Evolutionary conservation across 169 alveolate species (phyloP).

Genomic region (Cryptosporidium sp.): DNA sequence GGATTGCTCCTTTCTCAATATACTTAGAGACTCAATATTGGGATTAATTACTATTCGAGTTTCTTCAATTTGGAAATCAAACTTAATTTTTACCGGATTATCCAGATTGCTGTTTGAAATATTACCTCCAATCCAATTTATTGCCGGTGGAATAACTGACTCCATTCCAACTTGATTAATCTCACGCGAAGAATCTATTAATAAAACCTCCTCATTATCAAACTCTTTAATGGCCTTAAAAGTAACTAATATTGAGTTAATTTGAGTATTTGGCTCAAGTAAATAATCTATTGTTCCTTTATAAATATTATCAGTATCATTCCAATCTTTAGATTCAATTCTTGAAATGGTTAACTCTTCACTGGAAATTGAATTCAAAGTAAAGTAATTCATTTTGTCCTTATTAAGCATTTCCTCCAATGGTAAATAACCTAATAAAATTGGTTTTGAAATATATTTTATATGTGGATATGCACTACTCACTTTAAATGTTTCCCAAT

Average conservation of each 20-base stretch:
- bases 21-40: neutral
- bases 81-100: conserved; percentile 11
- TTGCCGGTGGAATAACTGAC: conserved; percentile 51
- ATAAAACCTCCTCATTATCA: neutral
- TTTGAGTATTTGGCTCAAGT: conserved; percentile 15
- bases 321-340: neutral
- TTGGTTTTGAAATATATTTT: conserved; percentile 27
- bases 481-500: conserved; percentile 61
- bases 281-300: conserved; percentile 37
- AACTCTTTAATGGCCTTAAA: conserved; percentile 39
- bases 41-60: conserved; percentile 54
- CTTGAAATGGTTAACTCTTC: neutral
- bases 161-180: conserved; percentile 6
- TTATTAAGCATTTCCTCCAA: conserved; percentile 41
- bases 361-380: neutral
- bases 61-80: conserved; percentile 46
- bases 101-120: neutral
- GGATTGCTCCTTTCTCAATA: neutral
- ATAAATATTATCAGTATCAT: neutral
- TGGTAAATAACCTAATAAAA: conserved; percentile 38
- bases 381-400: neutral
- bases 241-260: conserved; percentile 34
- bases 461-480: conserved; percentile 29
- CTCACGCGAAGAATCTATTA: conserved; percentile 43
- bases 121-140: conserved; percentile 57